These are phyloP conservation scores for Puccinia triticina DNA, from an alignment of 1,284 basidiomycete genomes.

Conservation along the genomic window DNA sequence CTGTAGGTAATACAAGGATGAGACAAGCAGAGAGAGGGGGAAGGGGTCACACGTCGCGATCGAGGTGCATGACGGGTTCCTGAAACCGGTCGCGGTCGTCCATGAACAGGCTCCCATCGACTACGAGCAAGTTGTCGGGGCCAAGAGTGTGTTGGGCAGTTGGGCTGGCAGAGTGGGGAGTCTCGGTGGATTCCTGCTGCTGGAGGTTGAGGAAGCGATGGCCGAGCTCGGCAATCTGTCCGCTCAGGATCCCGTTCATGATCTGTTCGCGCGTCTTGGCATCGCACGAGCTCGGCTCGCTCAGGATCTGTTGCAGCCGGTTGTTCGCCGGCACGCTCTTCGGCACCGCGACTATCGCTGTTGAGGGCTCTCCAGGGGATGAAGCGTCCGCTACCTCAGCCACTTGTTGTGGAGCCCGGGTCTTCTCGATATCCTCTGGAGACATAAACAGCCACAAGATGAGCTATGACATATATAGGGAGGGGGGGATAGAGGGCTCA, in stretches of 20 bases:
- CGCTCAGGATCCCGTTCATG: slow-evolving; percentile 8
- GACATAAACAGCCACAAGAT: slow-evolving; percentile 54
- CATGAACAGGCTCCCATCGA: not conserved
- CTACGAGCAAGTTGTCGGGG: not conserved
- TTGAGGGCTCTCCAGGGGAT: too few relatives aligned
- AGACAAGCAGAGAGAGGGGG: not conserved
- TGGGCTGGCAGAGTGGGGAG: not conserved
- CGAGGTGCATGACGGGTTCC: slow-evolving; percentile 12
- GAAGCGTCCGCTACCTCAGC: not conserved
- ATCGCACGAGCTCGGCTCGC: slow-evolving; percentile 8
- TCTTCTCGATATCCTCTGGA: slow-evolving; percentile 47
- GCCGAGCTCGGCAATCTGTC: not conserved
- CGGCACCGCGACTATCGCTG: not conserved
- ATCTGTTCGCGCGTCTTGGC: slow-evolving; percentile 22
- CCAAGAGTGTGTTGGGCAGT: not conserved
- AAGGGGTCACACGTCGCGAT: slow-evolving; percentile 1
- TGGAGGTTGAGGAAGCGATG: not conserved
- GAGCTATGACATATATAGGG: not conserved
- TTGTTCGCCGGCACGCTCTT: not conserved
- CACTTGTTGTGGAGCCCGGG: not conserved
- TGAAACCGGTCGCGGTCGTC: slow-evolving; percentile 22
- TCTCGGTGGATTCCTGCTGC: not conserved
- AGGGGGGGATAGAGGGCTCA: not conserved
- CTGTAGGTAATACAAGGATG: not conserved
- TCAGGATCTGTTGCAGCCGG: not conserved